Percentiles rank a stretch among this genome's conserved stretches.
Conservation (phyloP, 139 green algal species). For the Chlorella sp. region DNA sequence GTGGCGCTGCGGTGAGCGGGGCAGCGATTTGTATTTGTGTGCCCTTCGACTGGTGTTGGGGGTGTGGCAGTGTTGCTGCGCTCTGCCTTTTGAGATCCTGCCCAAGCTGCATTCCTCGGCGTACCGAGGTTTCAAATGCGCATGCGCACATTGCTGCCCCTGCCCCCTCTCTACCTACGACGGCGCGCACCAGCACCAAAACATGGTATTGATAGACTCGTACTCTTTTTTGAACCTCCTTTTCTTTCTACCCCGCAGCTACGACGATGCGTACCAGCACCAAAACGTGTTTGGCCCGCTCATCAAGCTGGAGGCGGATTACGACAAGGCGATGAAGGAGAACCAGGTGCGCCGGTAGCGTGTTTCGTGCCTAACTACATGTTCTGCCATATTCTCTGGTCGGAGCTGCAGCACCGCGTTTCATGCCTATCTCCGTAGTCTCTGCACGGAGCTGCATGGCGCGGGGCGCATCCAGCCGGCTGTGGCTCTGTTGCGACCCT, state of each 20-base stretch:
- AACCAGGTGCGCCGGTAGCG: slow-evolving; percentile 54
- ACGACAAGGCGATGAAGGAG: slow-evolving; percentile 93
- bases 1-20: slow-evolving; percentile 71
- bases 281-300: slow-evolving; percentile 87
- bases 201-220: too few species aligned
- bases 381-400: neutral
- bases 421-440: too few species aligned
- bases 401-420: neutral
- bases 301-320: slow-evolving; percentile 95
- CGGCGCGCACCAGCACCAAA: too few species aligned
- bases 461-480: too few species aligned
- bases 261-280: slow-evolving; percentile 94
- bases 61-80: neutral
- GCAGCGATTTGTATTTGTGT: neutral
- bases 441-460: too few species aligned
- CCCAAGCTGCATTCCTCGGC: too few species aligned
- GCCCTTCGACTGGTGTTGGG: neutral
- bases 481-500: neutral
- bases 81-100: neutral
- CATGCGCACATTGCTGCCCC: neutral
- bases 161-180: neutral
- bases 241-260: slow-evolving; percentile 40
- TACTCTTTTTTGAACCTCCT: neutral
- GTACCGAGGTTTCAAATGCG: too few species aligned
- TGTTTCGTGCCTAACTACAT: neutral